phyloP scores from a whole-genome alignment of 768 basidiomycete species.

The Lentinula detonsa region DNA sequence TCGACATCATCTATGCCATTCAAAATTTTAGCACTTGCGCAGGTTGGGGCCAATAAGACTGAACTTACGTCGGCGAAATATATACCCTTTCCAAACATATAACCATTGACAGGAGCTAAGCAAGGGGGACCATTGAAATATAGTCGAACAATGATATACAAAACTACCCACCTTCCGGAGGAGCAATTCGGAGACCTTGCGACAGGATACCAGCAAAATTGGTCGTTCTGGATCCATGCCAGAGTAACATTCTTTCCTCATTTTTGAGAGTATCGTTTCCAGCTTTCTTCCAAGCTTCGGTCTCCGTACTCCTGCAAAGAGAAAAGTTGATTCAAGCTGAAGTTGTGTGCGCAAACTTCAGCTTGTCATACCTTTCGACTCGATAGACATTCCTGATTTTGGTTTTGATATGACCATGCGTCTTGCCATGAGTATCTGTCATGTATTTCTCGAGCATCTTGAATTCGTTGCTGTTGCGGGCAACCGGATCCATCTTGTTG shows the following conservation, averaged over 20 bases:
- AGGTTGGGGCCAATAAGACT: background rate
- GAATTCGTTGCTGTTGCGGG: conserved; percentile 37
- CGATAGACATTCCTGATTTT: conserved; percentile 42
- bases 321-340: background rate
- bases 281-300: conserved; percentile 34
- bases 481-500: conserved; percentile 44
- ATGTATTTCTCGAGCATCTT: conserved; percentile 39
- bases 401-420: conserved; percentile 41
- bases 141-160: background rate
- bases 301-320: conserved; percentile 18
- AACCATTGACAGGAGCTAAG: conserved; percentile 46
- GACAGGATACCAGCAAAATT: conserved; percentile 61
- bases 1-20: conserved; percentile 51
- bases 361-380: conserved; percentile 40
- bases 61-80: conserved; percentile 55
- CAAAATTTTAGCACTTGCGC: background rate
- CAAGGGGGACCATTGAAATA: background rate
- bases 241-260: conserved; percentile 51
- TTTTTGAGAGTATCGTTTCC: conserved; percentile 35
- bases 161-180: conserved; percentile 44
- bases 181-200: conserved; percentile 60
- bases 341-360: background rate
- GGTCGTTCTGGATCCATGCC: conserved; percentile 60
- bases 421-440: conserved; percentile 49
- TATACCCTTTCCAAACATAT: conserved; percentile 66